phyloP scores from a whole-genome alignment of 2,329 filamentous ascomycete genomes.

The Talaromyces sp. region DNA sequence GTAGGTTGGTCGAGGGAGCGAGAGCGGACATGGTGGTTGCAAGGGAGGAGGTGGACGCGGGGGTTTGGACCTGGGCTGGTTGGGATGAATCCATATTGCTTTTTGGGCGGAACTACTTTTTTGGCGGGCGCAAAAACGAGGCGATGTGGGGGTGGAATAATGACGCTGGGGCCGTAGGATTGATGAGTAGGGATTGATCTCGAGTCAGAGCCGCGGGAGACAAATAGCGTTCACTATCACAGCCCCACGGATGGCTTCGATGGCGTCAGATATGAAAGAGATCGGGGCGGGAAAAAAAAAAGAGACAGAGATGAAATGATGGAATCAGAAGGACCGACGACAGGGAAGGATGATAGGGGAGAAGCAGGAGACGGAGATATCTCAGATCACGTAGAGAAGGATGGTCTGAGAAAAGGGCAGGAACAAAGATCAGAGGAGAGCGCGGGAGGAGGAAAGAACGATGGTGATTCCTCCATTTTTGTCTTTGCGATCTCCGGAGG shows the following conservation, averaged over 20 bases:
- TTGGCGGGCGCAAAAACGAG: neutral
- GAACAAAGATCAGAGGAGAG: neutral
- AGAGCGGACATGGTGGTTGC: conserved; percentile 15
- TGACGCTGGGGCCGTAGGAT: conserved; percentile 2
- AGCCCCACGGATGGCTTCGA: conserved; percentile 9
- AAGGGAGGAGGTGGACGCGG: conserved; percentile 13
- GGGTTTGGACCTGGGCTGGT: conserved; percentile 19
- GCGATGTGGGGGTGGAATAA: neutral
- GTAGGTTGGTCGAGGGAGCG: conserved; percentile 10
- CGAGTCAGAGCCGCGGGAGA: conserved; percentile 9
- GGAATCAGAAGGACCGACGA: neutral
- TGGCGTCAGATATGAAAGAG: no score
- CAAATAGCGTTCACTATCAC: conserved; percentile 8
- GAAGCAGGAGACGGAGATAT: neutral
- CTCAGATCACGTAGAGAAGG: neutral
- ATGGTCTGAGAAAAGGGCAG: neutral
- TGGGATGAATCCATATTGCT: conserved; percentile 22
- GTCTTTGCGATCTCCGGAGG: conserved; percentile 6
- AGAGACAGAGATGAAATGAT: conserved; percentile 3
- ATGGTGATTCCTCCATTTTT: conserved; percentile 1
- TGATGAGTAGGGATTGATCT: neutral
- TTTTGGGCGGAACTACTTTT: neutral
- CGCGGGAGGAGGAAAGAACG: neutral
- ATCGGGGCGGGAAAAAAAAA: conserved; percentile 8
- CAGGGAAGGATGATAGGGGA: neutral